Percentiles rank a stretch among this genome's conserved stretches.
Evolutionary conservation across 2,329 filamentous ascomycete species (phyloP).

Genomic region (Talaromyces funiculosus): DNA sequence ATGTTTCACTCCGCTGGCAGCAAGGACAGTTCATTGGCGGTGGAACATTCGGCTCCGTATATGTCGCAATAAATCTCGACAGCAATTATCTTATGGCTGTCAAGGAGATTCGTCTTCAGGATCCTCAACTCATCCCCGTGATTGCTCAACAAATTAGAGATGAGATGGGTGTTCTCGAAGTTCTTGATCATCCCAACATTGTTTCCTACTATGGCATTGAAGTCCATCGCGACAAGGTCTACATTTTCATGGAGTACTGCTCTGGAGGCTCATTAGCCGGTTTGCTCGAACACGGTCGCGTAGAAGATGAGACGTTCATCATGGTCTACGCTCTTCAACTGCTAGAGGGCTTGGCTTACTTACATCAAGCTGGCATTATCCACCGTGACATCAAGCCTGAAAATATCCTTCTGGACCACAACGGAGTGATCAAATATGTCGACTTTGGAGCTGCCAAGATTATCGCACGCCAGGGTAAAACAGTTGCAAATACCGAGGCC

Average conservation of each 20-base stretch:
- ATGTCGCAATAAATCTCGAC: slow-evolving; percentile 94
- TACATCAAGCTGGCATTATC: slow-evolving; percentile 86
- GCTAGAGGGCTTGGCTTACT: slow-evolving; percentile 85
- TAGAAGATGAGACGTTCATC: slow-evolving; percentile 95
- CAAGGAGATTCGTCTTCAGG: slow-evolving; percentile 95
- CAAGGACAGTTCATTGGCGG: slow-evolving; percentile 98
- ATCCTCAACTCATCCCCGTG: slow-evolving; percentile 90
- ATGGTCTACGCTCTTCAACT: slow-evolving; percentile 95
- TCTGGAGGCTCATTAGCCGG: slow-evolving; percentile 87
- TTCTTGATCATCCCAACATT: slow-evolving; percentile 94
- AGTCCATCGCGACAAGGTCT: slow-evolving; percentile 97
- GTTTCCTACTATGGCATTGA: slow-evolving; percentile 98
- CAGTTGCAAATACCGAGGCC: slow-evolving; percentile 62
- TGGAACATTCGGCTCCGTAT: slow-evolving; percentile 95
- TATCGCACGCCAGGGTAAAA: slow-evolving; percentile 88
- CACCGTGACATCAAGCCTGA: slow-evolving; percentile 98
- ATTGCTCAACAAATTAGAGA: slow-evolving; percentile 92
- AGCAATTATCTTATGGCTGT: slow-evolving; percentile 96
- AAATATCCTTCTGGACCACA: slow-evolving; percentile 94
- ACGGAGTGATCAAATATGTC: slow-evolving; percentile 98
- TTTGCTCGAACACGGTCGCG: slow-evolving; percentile 87
- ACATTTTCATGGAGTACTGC: slow-evolving; percentile 99
- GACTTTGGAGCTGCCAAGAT: slow-evolving; percentile 98
- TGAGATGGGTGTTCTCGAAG: slow-evolving; percentile 93
- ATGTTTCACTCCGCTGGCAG: slow-evolving; percentile 94